Evolutionary conservation across 1,139 yeast species (phyloP), one percentile per base, ranked within the genome.

Genomic region (Suhomyces choctaworum): DNA sequence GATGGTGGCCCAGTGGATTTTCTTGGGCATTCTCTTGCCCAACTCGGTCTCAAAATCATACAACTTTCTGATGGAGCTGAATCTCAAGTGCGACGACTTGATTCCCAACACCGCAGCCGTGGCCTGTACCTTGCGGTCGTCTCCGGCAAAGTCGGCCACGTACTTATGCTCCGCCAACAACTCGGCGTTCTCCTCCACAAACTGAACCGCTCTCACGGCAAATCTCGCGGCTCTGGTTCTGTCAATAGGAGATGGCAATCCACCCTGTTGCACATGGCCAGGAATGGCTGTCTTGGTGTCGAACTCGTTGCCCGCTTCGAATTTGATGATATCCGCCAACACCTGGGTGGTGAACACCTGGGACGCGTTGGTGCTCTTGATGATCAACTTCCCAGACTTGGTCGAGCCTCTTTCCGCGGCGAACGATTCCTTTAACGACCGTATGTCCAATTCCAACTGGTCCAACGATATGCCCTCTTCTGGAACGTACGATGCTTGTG

Each of bases 81-180:
- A 88, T 44, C 64, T 78, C 54, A 90, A 70, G 55, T 84, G 87
- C 8, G 95, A 80, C 25, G 87, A 79, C 56, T 81, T 79, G 44
- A 90, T 76, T 49, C 98, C 97, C 48, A 92, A 68, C 12, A 92
- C 96, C 16, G 86, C 79, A 15, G 96, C 96, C 23, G 95, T 83
- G 7, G 64, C 66, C 22, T 68, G 48, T 14, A 78, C 56, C 26
- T 54, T 50, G 36, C 52, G 54, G 40, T 61, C 57, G 32, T 66
- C 73, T 29, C 40, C 45, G 13, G 62, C 65, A 59, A 53, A 71
- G 40, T 54, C 72, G 41, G 54, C 41, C 37, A 39, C 55, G 51
- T 60, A 62, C 52, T 54, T 62, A 45, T 43, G 47, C 13, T 41
- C 46, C 11, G 42, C 29, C 33, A 66, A 36, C 10, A 37, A 21